Evolutionary conservation across 345 rosid species (phyloP), one percentile per base, ranked within the genome.

Genomic region (Brassica juncea): DNA sequence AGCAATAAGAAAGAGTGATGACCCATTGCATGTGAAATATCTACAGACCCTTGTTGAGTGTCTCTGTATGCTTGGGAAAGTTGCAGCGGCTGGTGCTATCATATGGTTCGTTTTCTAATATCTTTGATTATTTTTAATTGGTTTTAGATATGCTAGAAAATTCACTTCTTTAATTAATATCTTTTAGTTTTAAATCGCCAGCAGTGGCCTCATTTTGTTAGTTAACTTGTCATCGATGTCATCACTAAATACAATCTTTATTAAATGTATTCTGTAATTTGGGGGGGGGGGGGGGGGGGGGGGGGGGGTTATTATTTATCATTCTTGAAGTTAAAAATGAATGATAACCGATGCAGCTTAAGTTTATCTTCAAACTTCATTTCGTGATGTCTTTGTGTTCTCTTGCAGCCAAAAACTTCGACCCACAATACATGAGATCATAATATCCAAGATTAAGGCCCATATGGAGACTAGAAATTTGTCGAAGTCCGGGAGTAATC

Each of bases 21-120:
- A 91, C 82, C 91, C 94, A 37, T 84, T 88, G 72, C 96, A 93
- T 77, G 89, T 95, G 75, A 95, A 95, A 86, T 95, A 95, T 88
- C 85, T 95, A 82, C 94, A 88, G 84, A 95, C 99, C 73, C 80
- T 93, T 94, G 94, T 95, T 84, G 97, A 95, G 88, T 93, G 99
- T 80, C 97, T 95, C 57, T 86, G 94, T 87, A 88, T 83, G 93
- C 97, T 95, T 80, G 92, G 95, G 34, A 95, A 95, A 87, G 91
- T 93, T 83, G 91, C 99, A 62, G 97, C 97, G 80, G 97, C 99
- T 80, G 98, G 98, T 83, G 97, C 94, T 76, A 85, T 95, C 27
- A 87, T 95, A 91, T 85, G 99, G 99, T 95, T 84, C 44, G 91
- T 86, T 88, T 69, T 74, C 81, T 77, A 58, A 35, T 54, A 52